Percentiles rank a stretch among this genome's conserved stretches.
Conservation (phyloP, 225 moss, liverwort and hornwort species). For the Pseudisothecium myosuroides region DNA sequence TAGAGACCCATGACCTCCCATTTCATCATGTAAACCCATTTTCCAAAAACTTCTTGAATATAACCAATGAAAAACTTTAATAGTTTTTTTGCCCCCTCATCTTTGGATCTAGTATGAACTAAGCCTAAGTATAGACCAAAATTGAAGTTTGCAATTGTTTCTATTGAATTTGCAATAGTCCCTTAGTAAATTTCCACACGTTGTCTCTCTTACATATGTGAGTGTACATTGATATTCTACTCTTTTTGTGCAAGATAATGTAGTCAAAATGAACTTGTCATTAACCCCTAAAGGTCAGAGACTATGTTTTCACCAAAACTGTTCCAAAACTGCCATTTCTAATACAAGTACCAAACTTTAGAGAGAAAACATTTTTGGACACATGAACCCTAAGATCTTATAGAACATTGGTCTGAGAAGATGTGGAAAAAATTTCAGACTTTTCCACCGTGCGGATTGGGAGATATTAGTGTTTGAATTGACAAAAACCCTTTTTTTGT, state of each 20-base stretch:
- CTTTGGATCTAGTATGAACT: background rate
- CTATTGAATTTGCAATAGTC: background rate
- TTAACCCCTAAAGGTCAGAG: too few species aligned
- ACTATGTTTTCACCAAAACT: too few species aligned
- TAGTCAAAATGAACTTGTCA: background rate
- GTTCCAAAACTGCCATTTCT: too few species aligned
- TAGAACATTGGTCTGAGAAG: too few species aligned
- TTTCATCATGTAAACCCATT: background rate
- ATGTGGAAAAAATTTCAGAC: too few species aligned
- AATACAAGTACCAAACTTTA: too few species aligned
- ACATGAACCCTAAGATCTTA: too few species aligned
- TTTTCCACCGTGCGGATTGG: too few species aligned
- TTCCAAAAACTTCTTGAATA: background rate
- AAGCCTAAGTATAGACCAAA: rapidly evolving
- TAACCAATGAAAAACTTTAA: background rate
- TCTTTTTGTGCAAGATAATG: background rate
- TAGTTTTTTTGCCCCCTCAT: background rate
- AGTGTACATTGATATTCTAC: background rate
- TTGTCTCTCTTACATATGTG: background rate
- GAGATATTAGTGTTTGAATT: too few species aligned
- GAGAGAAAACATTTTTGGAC: too few species aligned
- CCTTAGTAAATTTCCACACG: background rate
- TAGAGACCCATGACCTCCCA: rapidly evolving
- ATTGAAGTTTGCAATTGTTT: rapidly evolving
- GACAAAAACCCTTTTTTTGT: too few species aligned